Evolutionary conservation across 441 rosid species (phyloP).

Genomic region (Cnidoscolus chayamansa): DNA sequence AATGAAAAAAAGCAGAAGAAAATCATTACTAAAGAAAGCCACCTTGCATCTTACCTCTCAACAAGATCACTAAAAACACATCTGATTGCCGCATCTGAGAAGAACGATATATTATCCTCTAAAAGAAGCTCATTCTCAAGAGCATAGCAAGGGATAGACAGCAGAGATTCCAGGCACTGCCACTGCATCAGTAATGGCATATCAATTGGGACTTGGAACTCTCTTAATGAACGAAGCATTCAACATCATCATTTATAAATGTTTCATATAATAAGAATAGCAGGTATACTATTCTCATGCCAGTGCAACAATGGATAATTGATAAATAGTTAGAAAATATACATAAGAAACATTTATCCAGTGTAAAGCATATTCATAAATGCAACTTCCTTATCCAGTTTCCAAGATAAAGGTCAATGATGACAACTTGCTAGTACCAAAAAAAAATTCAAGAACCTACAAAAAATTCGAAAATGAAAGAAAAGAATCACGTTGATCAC

Average conservation of each 20-base stretch:
- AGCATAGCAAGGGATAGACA: slow-evolving; percentile 55
- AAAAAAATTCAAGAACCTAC: background rate
- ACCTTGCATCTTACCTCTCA: slow-evolving; percentile 58
- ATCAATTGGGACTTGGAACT: slow-evolving; percentile 21
- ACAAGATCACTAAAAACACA: slow-evolving; percentile 60
- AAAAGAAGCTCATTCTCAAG: slow-evolving; percentile 46
- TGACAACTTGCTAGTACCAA: background rate
- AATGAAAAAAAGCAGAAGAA: background rate
- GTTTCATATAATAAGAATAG: slow-evolving; percentile 2
- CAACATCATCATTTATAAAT: background rate
- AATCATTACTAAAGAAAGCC: background rate
- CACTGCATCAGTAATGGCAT: slow-evolving; percentile 54
- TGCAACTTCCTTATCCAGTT: slow-evolving; percentile 3
- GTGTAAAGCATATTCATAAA: slow-evolving; percentile 7
- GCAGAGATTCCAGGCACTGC: slow-evolving; percentile 75
- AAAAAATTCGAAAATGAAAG: slow-evolving; percentile 5
- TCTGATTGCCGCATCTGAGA: slow-evolving; percentile 64
- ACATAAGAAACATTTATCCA: background rate
- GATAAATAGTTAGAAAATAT: background rate
- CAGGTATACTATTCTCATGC: background rate
- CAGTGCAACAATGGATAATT: background rate
- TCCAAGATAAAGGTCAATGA: background rate
- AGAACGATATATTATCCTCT: slow-evolving; percentile 42
- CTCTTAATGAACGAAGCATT: slow-evolving; percentile 5
- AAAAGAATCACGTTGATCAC: slow-evolving; percentile 36